These are phyloP conservation scores for Kernera saxatilis DNA, from an alignment of 345 rosid species.

Conservation along the genomic window DNA sequence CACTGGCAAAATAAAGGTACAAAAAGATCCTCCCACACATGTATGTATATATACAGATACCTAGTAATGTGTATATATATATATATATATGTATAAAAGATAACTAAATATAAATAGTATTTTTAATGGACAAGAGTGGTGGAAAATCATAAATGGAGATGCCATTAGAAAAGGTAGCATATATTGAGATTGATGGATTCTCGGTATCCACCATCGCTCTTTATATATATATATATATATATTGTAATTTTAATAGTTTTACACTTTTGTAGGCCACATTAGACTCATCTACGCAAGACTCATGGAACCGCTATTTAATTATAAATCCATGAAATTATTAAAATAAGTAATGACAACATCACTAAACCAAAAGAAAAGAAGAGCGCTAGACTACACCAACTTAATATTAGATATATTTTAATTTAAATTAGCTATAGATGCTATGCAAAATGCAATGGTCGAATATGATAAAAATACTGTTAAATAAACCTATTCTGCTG, in stretches of 20 bases:
- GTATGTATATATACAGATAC: not conserved
- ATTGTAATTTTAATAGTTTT: not conserved
- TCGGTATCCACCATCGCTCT: conserved; percentile 14
- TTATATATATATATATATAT: not conserved
- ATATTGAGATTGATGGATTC: conserved; percentile 33
- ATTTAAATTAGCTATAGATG: not conserved
- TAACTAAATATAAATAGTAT: not conserved
- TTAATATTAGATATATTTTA: not conserved
- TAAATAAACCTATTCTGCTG: too few species aligned
- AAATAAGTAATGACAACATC: too few species aligned
- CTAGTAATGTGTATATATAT: not conserved
- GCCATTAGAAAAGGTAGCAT: conserved; percentile 30
- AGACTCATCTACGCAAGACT: not conserved
- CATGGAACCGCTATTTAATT: not conserved
- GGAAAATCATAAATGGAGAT: conserved; percentile 27
- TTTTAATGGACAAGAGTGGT: conserved; percentile 12
- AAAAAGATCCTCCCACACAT: conserved; percentile 19
- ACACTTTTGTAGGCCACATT: not conserved
- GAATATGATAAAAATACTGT: not conserved
- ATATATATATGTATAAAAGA: not conserved
- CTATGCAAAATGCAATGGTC: not conserved
- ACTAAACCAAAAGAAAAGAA: not conserved
- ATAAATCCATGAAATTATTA: not conserved
- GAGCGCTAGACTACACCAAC: not conserved
- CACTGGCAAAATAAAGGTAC: conserved; percentile 27